Evolutionary conservation across 1,284 basidiomycete species (phyloP), one percentile per base, ranked within the genome.

Genomic region (Cryptococcus sp.): DNA sequence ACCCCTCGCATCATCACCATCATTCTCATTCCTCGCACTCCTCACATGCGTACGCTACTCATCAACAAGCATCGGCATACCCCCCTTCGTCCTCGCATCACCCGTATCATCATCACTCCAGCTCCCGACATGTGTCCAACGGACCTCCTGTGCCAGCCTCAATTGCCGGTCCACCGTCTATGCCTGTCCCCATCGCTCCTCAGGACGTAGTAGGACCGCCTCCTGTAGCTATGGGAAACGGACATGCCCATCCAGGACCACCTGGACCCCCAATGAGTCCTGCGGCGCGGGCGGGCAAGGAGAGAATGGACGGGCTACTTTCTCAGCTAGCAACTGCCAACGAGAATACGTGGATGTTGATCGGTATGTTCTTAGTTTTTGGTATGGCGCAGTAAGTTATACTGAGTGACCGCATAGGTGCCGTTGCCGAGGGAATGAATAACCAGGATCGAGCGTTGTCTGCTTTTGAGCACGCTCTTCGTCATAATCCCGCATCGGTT

Each of bases 311-410:
- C 15, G 49, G 50, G 26, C 38, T 72, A 16, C 50, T 72, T 5
- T 54, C 57, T 10, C 61, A 71, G 68, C 83, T 94, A 50, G 86
- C 87, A 23, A 82, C 83, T 40, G 90, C 91, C 54, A 93, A 94
- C 74, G 92, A 94, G 74, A 88, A 91, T 76, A 94, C 91, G 43
- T 94, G 91, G 91, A 84, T 93, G 63, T 81, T 93, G 67, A 93
- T 94, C 76, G 91, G 91, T 91, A 23, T 53, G 84, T 69, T 22
- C n/a, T 13, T 1, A 3, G 16, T 48, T 45, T n/a, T 39, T 44
- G 7, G 49, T 44, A 13, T 34, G 5, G 20, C 5, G 46, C 39
- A 43, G 45, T 26, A 22, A 44, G 1, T 19, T 15, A 29, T 11
- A 34, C 7, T 3, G 5, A 39, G 15, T 45, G 7, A 23, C 17